Evolutionary conservation across 2,329 filamentous ascomycete genomes (phyloP), one percentile per base, ranked within the genome.

Genomic region (Tolypocladium ovalisporum): DNA sequence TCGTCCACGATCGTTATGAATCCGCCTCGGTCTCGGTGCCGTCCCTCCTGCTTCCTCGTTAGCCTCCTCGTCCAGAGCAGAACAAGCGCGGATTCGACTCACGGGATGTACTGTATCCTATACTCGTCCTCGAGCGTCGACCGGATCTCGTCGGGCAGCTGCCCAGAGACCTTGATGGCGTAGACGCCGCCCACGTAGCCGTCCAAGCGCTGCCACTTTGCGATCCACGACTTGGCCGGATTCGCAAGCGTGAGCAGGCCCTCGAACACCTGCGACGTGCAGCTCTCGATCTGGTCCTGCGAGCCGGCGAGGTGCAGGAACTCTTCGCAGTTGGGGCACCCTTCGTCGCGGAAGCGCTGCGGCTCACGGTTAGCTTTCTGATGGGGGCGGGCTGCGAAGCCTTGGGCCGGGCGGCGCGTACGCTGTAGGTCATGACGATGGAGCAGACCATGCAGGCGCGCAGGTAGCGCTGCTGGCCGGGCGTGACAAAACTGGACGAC

Each of bases 371-470:
- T 51, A 35, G 47, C 35, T 29, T n/a, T 13, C 22, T 17, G 27
- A 6, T 32, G 22, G 32, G 22, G 32, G 57, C 29, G n/a, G 44
- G n/a, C n/a, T 22, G 22, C 54, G 12, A 15, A 52, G 13, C 49
- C 27, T 55, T 7, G 17, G n/a, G 29, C 19, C 3, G 47, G 47
- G 54, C 3, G 47, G 47, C 53, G 71, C 81, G 64, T 77, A 91
- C 88, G 63, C 80, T 80, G 68, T 87, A 85, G 60, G 89, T 87
- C 79, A 93, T 90, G 63, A 97, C 90, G 70, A 97, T 88, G 56
- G 90, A 93, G 83, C 94, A 99, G 65, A 97, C 90, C 91, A 99
- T 97, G 80, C 94, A 99, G 68, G 94, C 94, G 74, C 94, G 92
- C 64, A 96, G 83, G 71, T 89, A 86, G 74, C 92, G 89, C 76